Conservation (phyloP, 768 basidiomycete genomes). For the Mycena vitilis region DNA sequence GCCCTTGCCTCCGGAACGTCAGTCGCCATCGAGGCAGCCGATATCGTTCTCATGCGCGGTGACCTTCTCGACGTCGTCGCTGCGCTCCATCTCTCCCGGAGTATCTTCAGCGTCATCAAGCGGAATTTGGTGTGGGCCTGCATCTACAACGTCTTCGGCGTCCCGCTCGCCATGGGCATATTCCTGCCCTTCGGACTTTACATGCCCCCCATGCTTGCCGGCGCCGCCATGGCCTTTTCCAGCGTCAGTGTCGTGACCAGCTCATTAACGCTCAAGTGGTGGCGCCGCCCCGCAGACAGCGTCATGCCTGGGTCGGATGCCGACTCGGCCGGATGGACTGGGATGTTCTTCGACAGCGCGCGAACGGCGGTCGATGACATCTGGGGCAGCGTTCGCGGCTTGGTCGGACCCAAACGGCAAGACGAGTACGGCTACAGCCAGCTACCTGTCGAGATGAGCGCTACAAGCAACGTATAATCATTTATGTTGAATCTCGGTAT, state of each 20-base stretch:
- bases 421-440: slow-evolving; percentile 71
- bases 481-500: slow-evolving; percentile 1
- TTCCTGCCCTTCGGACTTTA: slow-evolving; percentile 93
- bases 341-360: slow-evolving; percentile 61
- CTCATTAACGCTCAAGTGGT: slow-evolving; percentile 87
- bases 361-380: slow-evolving; percentile 54
- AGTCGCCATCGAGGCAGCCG: slow-evolving; percentile 97
- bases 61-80: slow-evolving; percentile 98
- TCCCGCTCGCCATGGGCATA: slow-evolving; percentile 97
- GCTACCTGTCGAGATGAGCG: slow-evolving; percentile 76
- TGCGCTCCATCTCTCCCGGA: slow-evolving; percentile 88
- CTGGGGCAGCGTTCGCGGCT: slow-evolving; percentile 52
- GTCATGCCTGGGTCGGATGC: slow-evolving; percentile 73
- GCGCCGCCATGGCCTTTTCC: slow-evolving; percentile 98
- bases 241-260: slow-evolving; percentile 95
- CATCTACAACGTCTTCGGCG: slow-evolving; percentile 91
- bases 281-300: slow-evolving; percentile 77
- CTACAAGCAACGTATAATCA: slow-evolving; percentile 29
- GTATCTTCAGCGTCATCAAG: slow-evolving; percentile 90
- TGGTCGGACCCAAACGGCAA: slow-evolving; percentile 53
- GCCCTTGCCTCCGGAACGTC: slow-evolving; percentile 97
- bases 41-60: slow-evolving; percentile 97
- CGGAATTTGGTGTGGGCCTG: slow-evolving; percentile 98
- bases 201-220: slow-evolving; percentile 98
- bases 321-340: slow-evolving; percentile 55